Conservation (phyloP, 257 asterid genomes). For the Thymus quinquecostatus region DNA sequence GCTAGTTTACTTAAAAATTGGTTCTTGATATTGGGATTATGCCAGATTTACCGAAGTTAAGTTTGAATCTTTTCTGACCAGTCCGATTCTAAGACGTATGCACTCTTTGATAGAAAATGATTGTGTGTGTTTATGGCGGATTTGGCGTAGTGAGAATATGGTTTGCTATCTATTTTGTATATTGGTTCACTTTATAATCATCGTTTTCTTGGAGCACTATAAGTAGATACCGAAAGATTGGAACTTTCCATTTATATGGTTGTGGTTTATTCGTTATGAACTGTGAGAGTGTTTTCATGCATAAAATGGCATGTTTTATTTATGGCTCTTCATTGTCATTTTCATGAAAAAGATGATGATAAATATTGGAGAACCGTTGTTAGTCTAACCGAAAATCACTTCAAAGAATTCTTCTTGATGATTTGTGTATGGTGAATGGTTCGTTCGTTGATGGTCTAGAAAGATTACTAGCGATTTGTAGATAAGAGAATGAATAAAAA, state of each 20-base stretch:
- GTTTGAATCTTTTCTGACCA: too few species aligned
- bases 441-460: conserved; percentile 4
- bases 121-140: too few species aligned
- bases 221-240: neutral
- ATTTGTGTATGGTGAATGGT: neutral
- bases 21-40: too few species aligned
- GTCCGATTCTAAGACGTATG: too few species aligned
- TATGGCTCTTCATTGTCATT: too few species aligned
- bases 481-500: neutral
- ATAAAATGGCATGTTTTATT: too few species aligned
- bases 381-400: neutral
- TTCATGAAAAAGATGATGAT: too few species aligned
- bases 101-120: too few species aligned
- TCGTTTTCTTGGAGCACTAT: neutral
- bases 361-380: conserved; percentile 5
- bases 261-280: neutral
- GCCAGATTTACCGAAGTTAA: too few species aligned
- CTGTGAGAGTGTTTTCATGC: too few species aligned
- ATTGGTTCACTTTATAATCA: neutral
- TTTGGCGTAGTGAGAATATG: neutral
- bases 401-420: neutral
- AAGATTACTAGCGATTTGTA: neutral
- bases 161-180: neutral
- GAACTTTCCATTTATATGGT: too few species aligned
- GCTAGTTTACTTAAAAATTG: too few species aligned